Conservation (phyloP, 2,329 filamentous ascomycete species). For the Daldinia sp. region DNA sequence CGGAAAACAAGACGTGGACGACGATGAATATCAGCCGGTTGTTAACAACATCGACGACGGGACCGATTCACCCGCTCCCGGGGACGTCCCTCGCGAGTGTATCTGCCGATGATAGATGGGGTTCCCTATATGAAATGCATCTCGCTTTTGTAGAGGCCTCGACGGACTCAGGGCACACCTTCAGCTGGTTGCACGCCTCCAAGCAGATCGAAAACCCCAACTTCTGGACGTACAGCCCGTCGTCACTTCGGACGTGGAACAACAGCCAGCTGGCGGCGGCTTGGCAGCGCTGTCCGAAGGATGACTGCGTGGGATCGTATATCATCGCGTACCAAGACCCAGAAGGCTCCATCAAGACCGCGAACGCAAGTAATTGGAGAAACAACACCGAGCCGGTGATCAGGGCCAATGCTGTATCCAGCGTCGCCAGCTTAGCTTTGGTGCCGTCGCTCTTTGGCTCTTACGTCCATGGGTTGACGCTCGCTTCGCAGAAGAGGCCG, state of each 20-base stretch:
- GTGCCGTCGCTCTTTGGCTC: slow-evolving; percentile 30
- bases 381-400: slow-evolving; percentile 28
- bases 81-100: slow-evolving; percentile 37
- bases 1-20: slow-evolving; percentile 43
- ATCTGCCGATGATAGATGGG: slow-evolving; percentile 20
- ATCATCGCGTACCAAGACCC: slow-evolving; percentile 38
- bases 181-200: slow-evolving; percentile 29
- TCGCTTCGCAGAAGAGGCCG: slow-evolving; percentile 34
- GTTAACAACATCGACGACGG: slow-evolving; percentile 30
- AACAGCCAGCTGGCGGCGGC: slow-evolving; percentile 35
- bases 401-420: slow-evolving; percentile 25
- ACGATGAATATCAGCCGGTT: slow-evolving; percentile 42
- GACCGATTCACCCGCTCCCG: slow-evolving; percentile 30
- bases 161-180: background rate
- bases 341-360: slow-evolving; percentile 35
- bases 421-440: slow-evolving; percentile 36
- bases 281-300: slow-evolving; percentile 37
- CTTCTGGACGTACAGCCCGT: slow-evolving; percentile 32
- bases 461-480: slow-evolving; percentile 31
- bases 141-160: slow-evolving; percentile 31
- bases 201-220: slow-evolving; percentile 28
- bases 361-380: slow-evolving; percentile 37
- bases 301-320: slow-evolving; percentile 35
- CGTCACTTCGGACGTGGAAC: slow-evolving; percentile 31
- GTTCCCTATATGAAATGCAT: slow-evolving; percentile 33